A percentile compares a stretch with the other conserved stretches of the same genome.
These are phyloP conservation scores for Lactarius akahatsu DNA, from an alignment of 768 basidiomycete species.

Conservation along the genomic window DNA sequence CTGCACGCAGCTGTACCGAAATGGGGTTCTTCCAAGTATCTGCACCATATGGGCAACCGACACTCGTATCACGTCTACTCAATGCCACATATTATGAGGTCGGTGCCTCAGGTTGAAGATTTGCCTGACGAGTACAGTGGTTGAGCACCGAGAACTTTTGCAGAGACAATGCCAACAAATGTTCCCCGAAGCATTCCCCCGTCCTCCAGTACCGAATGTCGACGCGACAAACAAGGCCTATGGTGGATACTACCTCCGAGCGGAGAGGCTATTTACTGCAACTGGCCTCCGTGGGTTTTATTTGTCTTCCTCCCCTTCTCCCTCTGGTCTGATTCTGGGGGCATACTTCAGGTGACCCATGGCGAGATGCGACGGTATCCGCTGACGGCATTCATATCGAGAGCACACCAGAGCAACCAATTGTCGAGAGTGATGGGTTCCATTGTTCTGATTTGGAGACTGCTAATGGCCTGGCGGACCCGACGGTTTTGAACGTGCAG, in stretches of 20 bases:
- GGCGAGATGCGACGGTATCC: slow-evolving; percentile 26
- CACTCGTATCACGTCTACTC: slow-evolving; percentile 17
- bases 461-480: background rate
- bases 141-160: background rate
- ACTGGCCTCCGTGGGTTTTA: slow-evolving; percentile 26
- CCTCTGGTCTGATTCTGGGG: background rate
- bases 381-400: slow-evolving; percentile 23
- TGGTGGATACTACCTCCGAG: slow-evolving; percentile 32
- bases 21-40: background rate
- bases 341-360: background rate
- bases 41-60: slow-evolving; percentile 39
- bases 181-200: background rate
- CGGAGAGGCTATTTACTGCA: slow-evolving; percentile 31
- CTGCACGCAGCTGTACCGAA: background rate
- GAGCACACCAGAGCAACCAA: slow-evolving; percentile 29
- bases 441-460: slow-evolving; percentile 32
- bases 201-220: background rate
- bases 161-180: background rate
- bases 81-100: background rate
- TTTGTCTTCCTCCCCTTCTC: background rate
- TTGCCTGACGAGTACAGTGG: background rate
- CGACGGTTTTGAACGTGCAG: slow-evolving; percentile 14
- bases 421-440: slow-evolving; percentile 31
- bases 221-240: slow-evolving; percentile 19
- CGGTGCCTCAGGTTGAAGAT: background rate